phyloP scores from a whole-genome alignment of 2,329 filamentous ascomycete genomes.

The Talaromyces sp. region DNA sequence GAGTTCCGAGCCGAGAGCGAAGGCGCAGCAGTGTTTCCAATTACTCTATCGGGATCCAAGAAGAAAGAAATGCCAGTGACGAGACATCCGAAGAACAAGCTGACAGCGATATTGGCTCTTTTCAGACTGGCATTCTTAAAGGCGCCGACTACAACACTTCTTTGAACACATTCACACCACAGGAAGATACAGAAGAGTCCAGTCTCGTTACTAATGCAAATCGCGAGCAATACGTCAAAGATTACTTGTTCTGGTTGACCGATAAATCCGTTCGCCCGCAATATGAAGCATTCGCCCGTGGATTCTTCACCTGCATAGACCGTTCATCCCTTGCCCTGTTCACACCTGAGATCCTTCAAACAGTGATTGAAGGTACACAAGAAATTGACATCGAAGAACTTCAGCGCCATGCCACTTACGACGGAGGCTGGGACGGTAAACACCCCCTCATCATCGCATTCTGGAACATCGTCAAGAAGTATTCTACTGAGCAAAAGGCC shows the following conservation, averaged over 20 bases:
- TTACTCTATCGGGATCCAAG: background rate
- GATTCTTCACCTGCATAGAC: slow-evolving; percentile 74
- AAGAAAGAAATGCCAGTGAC: background rate
- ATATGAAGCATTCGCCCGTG: slow-evolving; percentile 73
- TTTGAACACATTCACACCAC: slow-evolving; percentile 27
- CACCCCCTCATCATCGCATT: slow-evolving; percentile 74
- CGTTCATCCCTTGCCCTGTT: slow-evolving; percentile 69
- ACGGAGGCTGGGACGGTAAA: slow-evolving; percentile 67
- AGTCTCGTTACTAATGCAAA: slow-evolving; percentile 78
- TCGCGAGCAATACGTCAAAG: slow-evolving; percentile 71
- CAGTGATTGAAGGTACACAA: slow-evolving; percentile 77
- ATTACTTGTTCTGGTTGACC: slow-evolving; percentile 82
- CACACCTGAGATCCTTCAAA: slow-evolving; percentile 66
- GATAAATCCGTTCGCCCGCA: slow-evolving; percentile 74
- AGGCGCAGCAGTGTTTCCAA: slow-evolving; percentile 15
- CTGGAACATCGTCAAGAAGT: slow-evolving; percentile 74
- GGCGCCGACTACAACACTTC: slow-evolving; percentile 26
- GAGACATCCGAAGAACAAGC: background rate
- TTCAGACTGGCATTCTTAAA: slow-evolving; percentile 25
- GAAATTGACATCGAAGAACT: slow-evolving; percentile 75
- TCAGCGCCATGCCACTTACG: slow-evolving; percentile 69
- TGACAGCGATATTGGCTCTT: slow-evolving; percentile 9
- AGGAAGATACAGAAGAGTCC: slow-evolving; percentile 50
- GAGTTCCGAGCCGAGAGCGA: slow-evolving; percentile 12
- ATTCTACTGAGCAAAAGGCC: slow-evolving; percentile 62